Percentiles rank a stretch among this genome's conserved stretches.
Conservation (phyloP, 2,329 filamentous ascomycete species). For the Penicillium sp. region DNA sequence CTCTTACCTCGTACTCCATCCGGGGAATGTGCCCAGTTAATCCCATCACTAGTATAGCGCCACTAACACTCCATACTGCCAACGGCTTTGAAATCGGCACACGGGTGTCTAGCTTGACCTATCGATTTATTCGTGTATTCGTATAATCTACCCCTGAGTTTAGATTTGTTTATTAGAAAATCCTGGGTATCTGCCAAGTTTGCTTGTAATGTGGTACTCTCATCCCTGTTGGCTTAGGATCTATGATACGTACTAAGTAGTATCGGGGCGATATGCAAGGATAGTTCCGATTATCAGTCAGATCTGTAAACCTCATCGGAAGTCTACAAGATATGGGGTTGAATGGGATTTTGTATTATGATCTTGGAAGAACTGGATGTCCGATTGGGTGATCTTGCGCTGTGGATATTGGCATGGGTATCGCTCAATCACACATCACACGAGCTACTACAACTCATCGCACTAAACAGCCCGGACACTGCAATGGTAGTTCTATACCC, state of each 20-base stretch:
- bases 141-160: neutral
- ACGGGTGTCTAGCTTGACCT: neutral
- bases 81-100: slow-evolving; percentile 1
- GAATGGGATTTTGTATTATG: neutral
- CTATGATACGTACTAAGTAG: neutral
- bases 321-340: neutral
- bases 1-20: neutral
- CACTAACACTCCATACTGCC: neutral
- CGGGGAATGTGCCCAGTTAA: neutral
- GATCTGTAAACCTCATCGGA: neutral
- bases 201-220: neutral
- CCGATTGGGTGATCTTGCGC: neutral
- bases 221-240: neutral
- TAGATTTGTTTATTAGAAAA: neutral
- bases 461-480: neutral
- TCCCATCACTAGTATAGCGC: slow-evolving; percentile 1
- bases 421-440: neutral
- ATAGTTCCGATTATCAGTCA: neutral
- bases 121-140: neutral
- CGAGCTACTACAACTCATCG: neutral
- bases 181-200: neutral
- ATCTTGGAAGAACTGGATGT: neutral
- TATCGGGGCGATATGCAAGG: neutral
- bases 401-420: neutral
- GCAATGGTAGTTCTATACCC: neutral